Evolutionary conservation across 2,329 filamentous ascomycete species (phyloP).

Genomic region (Colletotrichum eremochloae): DNA sequence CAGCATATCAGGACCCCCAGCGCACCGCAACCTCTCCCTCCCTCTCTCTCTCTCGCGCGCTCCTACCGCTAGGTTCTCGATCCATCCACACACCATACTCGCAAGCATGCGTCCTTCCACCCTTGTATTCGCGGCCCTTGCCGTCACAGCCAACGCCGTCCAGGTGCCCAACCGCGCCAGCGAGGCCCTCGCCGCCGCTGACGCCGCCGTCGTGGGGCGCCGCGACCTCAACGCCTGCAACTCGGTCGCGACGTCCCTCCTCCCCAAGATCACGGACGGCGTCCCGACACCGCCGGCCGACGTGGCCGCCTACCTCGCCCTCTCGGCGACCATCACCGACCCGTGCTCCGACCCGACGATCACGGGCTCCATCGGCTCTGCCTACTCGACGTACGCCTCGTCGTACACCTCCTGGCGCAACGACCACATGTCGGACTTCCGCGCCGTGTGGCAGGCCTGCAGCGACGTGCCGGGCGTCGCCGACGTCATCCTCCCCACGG

Average conservation of each 20-base stretch:
- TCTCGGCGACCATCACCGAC: conserved; percentile 43
- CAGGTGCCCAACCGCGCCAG: conserved; percentile 4
- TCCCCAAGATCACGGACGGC: conserved; percentile 43
- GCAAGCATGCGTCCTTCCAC: conserved; percentile 18
- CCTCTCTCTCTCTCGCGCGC: too few species aligned
- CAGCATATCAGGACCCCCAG: background rate
- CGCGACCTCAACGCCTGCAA: conserved; percentile 37
- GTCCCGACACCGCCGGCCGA: conserved; percentile 43
- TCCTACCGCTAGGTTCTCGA: too few species aligned
- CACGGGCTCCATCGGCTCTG: conserved; percentile 47
- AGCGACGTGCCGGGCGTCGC: conserved; percentile 47
- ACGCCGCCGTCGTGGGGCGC: conserved; percentile 7
- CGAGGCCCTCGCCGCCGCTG: conserved; percentile 1
- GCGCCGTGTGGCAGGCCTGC: conserved; percentile 46
- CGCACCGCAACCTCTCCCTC: background rate
- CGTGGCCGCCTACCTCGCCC: conserved; percentile 45
- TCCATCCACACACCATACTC: background rate
- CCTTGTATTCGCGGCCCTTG: conserved; percentile 11
- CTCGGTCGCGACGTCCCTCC: conserved; percentile 42
- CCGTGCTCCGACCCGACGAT: conserved; percentile 46
- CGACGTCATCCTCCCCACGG: conserved; percentile 32
- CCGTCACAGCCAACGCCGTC: background rate
- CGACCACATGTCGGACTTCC: conserved; percentile 41
- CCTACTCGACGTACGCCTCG: conserved; percentile 46
- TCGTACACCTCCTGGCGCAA: conserved; percentile 45